A percentile compares a stretch with the other conserved stretches of the same genome.
These are phyloP conservation scores for Naegleria gruberi DNA, from an alignment of 208 protist genomes.

Conservation along the genomic window DNA sequence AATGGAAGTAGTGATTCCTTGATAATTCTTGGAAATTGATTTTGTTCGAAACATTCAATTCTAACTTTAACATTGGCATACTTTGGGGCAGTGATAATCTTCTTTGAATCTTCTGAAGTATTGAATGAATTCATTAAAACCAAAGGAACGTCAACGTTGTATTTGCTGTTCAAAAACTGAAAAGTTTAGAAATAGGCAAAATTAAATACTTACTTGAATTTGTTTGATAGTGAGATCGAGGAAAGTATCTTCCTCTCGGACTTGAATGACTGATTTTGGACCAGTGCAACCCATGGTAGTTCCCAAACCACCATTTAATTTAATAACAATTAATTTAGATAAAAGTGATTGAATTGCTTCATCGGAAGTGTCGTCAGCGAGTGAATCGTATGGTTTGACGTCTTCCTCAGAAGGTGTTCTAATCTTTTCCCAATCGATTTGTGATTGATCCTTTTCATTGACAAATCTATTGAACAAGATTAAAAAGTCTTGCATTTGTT, in stretches of 20 bases:
- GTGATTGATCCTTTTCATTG: background rate
- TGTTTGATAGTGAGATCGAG: constrained; percentile 93
- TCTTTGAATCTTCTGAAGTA: constrained; percentile 81
- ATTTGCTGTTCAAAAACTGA: constrained; percentile 66
- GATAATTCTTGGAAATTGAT: constrained; percentile 55
- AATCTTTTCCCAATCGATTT: background rate
- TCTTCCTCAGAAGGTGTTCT: background rate
- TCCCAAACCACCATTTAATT: constrained; percentile 93
- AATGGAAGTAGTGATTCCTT: constrained; percentile 57
- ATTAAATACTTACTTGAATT: constrained; percentile 40
- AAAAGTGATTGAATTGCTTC: constrained; percentile 19
- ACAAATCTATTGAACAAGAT: background rate
- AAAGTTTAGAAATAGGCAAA: no score
- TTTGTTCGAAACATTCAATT: constrained; percentile 65
- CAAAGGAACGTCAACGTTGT: constrained; percentile 77
- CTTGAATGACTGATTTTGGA: constrained; percentile 79
- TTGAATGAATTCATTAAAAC: constrained; percentile 99
- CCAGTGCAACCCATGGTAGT: constrained; percentile 72
- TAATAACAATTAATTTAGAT: constrained; percentile 82
- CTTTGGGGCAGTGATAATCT: constrained; percentile 42
- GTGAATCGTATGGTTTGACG: background rate
- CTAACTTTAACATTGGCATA: constrained; percentile 46
- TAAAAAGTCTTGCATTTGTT: background rate
- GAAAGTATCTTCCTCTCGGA: constrained; percentile 86
- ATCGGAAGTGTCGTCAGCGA: background rate